Base-by-base conservation (phyloP, 179 eudicot genomes). In the Camellia oleifera region DNA sequence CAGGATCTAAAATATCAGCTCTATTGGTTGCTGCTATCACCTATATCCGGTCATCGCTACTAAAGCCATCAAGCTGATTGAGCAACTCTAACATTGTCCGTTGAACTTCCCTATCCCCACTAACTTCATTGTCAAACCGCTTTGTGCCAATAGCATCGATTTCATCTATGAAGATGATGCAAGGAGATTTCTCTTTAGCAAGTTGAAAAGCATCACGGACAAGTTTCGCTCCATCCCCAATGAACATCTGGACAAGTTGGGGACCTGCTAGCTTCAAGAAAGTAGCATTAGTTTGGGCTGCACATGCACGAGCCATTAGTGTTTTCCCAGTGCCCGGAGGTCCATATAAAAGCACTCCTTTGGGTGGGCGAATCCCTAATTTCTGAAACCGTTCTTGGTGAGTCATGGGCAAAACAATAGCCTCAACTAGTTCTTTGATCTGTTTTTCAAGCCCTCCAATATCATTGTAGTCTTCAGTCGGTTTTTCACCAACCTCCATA, bases 311-410 rank as follows among this genome's bases (percentile, higher is more conserved):
- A 50, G 99, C 99, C 99, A 96, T 96, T 61, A 96, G 84, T 73
- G 99, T 94, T 88, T 96, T 94, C 14, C 99, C 99, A 54, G 99
- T 96, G 4, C 97, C 98, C 48, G 99, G 99, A 83, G 99, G 98
- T 40, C 99, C 99, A 86, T 96, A 96, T 46, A 96, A 88, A 74
- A 96, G 91, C 74, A 96, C 98, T 76, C 99, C 98, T 85, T 96
- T 96, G 0, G 99, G 99, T 17, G 98, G 99, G 5, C 94, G 92
- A 72, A 96, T 81, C 65, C 99, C 99, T 72, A 94, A 82, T 72
- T 91, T 94, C 85, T 96, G 94, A 77, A 96, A 96, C 65, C 97
- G 86, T 74, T 96, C 99, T 79, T 91, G 84, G 84, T 96, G 99
- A 6, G 98, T 96, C 97, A 96, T 92, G 42, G 99, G 99, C 83